These are phyloP conservation scores for Viridothelium virens DNA, from an alignment of 495 filamentous ascomycete species.

Conservation along the genomic window DNA sequence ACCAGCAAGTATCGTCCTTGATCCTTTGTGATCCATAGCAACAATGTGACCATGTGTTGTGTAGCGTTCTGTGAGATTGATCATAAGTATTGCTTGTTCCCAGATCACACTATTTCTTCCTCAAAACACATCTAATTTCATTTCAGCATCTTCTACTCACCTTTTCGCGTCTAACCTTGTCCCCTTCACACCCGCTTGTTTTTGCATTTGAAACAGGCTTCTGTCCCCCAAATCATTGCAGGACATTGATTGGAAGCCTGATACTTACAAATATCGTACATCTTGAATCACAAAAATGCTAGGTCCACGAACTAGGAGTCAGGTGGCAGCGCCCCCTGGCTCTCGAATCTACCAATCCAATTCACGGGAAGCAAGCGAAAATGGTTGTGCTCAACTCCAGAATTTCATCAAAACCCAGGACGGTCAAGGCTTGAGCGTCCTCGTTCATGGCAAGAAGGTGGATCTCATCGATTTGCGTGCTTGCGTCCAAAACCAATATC, in stretches of 20 bases:
- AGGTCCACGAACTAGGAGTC: background rate
- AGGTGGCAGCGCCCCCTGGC: background rate
- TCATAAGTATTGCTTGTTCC: background rate
- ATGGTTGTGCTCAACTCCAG: background rate
- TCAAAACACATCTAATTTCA: background rate
- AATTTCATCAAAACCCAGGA: background rate
- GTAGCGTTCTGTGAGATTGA: background rate
- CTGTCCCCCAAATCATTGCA: background rate
- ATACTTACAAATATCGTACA: background rate
- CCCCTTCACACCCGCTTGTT: background rate
- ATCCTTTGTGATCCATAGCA: background rate
- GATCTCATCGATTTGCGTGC: background rate
- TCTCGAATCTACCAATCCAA: background rate
- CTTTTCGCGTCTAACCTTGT: too few relatives aligned
- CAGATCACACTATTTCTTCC: background rate
- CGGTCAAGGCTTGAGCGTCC: background rate
- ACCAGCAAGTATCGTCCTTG: background rate
- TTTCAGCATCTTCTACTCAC: too few relatives aligned
- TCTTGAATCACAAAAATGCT: background rate
- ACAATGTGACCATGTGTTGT: background rate
- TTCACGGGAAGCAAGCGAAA: background rate
- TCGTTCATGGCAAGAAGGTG: background rate
- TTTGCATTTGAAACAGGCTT: background rate
- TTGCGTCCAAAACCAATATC: background rate
- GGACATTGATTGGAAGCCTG: background rate